Percentiles rank a stretch among this genome's conserved stretches.
Evolutionary conservation across 2,329 filamentous ascomycete genomes (phyloP).

Genomic region (Graphiopsis chlorocephala): DNA sequence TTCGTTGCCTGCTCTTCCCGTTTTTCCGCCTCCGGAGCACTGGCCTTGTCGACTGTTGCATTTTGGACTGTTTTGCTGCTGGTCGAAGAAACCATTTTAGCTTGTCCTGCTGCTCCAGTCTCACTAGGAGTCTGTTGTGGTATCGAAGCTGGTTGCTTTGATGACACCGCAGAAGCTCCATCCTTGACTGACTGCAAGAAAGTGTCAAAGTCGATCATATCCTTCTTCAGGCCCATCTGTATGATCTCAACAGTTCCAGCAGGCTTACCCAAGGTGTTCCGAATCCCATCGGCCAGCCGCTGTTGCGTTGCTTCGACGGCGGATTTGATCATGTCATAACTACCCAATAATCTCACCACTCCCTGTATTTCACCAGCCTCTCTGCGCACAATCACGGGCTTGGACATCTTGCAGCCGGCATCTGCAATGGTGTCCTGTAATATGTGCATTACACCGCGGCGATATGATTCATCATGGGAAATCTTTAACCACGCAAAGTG

Average conservation of each 20-base stretch:
- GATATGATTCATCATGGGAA: background rate
- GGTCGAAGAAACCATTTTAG: background rate
- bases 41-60: background rate
- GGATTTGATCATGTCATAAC: background rate
- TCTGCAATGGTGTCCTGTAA: background rate
- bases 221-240: background rate
- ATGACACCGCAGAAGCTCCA: background rate
- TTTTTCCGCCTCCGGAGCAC: background rate
- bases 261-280: background rate
- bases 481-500: background rate
- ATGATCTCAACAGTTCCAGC: background rate
- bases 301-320: background rate
- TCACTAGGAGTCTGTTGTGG: background rate
- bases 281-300: background rate
- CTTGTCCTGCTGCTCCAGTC: background rate
- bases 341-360: background rate
- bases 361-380: background rate
- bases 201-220: background rate
- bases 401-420: background rate
- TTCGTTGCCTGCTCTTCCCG: slow-evolving; percentile 12
- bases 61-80: background rate
- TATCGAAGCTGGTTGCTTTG: background rate
- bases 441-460: background rate
- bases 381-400: background rate
- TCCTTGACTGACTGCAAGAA: background rate